A percentile compares a stretch with the other conserved stretches of the same genome.
phyloP scores from a whole-genome alignment of 495 filamentous ascomycete genomes.

The Trichocladium uniseriatum region DNA sequence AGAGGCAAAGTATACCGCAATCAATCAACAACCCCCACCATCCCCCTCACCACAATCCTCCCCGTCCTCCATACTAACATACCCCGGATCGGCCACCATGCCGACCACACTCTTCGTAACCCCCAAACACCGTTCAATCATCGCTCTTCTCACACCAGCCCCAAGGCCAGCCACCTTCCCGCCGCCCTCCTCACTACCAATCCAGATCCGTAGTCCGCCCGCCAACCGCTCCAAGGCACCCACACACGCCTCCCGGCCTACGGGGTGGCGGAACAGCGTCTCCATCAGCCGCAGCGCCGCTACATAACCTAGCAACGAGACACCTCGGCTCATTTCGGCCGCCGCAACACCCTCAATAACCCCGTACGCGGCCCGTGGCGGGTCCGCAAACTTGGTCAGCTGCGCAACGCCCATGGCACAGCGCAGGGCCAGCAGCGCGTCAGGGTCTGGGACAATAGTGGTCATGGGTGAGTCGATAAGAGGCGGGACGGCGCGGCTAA shows the following conservation, averaged over 20 bases:
- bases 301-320: conserved; percentile 73
- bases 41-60: conserved; percentile 22
- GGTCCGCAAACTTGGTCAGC: conserved; percentile 41
- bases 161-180: conserved; percentile 35
- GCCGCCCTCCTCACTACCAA: conserved; percentile 28
- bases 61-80: conserved; percentile 38
- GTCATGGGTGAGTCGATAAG: conserved; percentile 22
- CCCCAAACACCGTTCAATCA: conserved; percentile 41
- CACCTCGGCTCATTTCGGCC: conserved; percentile 48
- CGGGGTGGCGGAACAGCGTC: conserved; percentile 45
- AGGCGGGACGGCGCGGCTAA: conserved; percentile 17
- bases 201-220: conserved; percentile 46
- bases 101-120: conserved; percentile 44
- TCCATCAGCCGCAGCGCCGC: conserved; percentile 65
- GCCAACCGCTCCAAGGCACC: conserved; percentile 43
- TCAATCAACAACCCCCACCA: conserved; percentile 2
- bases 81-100: conserved; percentile 46
- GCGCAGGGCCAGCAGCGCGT: conserved; percentile 62
- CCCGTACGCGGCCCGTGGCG: conserved; percentile 31
- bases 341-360: conserved; percentile 24
- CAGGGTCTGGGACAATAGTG: conserved; percentile 41
- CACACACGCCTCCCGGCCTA: conserved; percentile 37
- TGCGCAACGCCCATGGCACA: conserved; percentile 75
- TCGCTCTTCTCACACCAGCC: conserved; percentile 32
- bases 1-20: background rate